These are phyloP conservation scores for Echites panduratus DNA, from an alignment of 257 asterid species.

Conservation along the genomic window DNA sequence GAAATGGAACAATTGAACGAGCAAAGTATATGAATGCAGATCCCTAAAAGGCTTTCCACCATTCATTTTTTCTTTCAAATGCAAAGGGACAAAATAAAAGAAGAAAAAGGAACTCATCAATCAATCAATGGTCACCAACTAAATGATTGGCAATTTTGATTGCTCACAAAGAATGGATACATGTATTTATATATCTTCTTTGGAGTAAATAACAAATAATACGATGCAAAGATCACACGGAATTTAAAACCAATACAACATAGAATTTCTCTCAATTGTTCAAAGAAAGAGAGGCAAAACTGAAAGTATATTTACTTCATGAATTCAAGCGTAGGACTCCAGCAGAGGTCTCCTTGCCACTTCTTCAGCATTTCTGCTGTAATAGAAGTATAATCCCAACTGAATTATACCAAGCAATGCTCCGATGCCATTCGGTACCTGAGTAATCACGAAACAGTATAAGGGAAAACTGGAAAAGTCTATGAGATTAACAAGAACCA, in stretches of 20 bases:
- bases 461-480: not conserved
- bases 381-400: slow-evolving; percentile 54
- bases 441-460: slow-evolving; percentile 6
- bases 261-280: not conserved
- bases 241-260: not conserved
- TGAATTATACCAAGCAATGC: slow-evolving; percentile 68
- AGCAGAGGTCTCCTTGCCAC: slow-evolving; percentile 45
- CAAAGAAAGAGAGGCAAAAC: not conserved
- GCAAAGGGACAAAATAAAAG: too few species aligned
- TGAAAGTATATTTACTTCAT: not conserved
- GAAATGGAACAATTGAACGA: too few species aligned
- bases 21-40: too few species aligned
- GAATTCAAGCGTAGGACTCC: slow-evolving; percentile 44
- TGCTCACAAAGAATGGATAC: too few species aligned
- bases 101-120: too few species aligned
- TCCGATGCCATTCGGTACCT: slow-evolving; percentile 90
- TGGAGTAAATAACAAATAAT: not conserved
- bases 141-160: not conserved
- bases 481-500: not conserved
- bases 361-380: slow-evolving; percentile 37
- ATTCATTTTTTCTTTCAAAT: too few species aligned
- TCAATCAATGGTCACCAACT: not conserved
- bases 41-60: too few species aligned
- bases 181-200: too few species aligned
- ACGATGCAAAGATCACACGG: not conserved